phyloP scores from a whole-genome alignment of 2,329 filamentous ascomycete genomes.

The Coleophoma crateriformis region DNA sequence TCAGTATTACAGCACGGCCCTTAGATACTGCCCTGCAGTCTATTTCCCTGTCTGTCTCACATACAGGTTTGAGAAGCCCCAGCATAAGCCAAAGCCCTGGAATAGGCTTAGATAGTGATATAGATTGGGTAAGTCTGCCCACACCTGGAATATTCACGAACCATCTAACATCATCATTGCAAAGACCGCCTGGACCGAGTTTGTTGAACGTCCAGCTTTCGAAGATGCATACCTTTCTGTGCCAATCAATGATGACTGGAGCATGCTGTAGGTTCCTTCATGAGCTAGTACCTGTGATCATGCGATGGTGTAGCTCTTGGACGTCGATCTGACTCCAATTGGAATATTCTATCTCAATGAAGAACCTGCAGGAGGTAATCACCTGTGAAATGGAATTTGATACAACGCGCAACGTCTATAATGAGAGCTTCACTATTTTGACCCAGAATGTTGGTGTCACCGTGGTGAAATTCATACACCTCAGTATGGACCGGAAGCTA shows the following conservation, averaged over 20 bases:
- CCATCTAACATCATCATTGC: not conserved
- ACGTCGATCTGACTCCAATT: no score
- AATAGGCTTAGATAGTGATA: not conserved
- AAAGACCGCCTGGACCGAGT: not conserved
- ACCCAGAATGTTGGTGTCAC: no score
- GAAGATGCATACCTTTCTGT: not conserved
- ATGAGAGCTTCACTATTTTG: no score
- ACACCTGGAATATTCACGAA: not conserved
- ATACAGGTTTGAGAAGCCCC: not conserved
- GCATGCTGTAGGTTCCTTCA: no score
- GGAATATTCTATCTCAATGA: no score
- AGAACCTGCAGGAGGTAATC: no score
- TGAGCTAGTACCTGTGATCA: no score
- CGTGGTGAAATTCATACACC: no score
- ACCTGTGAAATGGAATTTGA: no score
- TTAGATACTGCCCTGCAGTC: not conserved
- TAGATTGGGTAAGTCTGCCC: not conserved
- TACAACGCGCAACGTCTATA: no score
- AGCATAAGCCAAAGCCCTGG: not conserved
- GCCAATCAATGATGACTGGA: not conserved
- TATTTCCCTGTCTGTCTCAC: not conserved
- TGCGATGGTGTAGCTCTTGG: no score
- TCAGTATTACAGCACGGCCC: not conserved
- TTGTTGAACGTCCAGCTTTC: not conserved
- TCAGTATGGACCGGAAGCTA: no score